These are phyloP conservation scores for Anaeramoeba flamelloides DNA, from an alignment of 78 protist genomes.

Conservation along the genomic window DNA sequence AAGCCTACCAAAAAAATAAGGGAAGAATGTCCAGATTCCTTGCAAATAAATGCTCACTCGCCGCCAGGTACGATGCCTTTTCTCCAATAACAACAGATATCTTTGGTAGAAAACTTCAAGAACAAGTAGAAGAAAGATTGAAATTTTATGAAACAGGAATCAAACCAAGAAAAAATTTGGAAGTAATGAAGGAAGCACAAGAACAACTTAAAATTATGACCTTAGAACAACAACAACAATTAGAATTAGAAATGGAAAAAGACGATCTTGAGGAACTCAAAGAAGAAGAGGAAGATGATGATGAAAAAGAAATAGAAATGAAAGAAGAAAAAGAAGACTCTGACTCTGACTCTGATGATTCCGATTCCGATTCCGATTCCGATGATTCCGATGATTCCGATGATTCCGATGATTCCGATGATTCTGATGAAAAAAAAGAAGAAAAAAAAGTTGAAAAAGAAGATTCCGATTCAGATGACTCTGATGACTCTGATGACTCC, in stretches of 20 bases:
- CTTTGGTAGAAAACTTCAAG: conserved; percentile 58
- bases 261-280: not conserved
- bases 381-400: too few species aligned
- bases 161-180: conserved; percentile 59
- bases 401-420: too few species aligned
- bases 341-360: too few species aligned
- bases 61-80: conserved; percentile 87
- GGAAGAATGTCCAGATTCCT: conserved; percentile 93
- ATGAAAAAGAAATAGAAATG: conserved; percentile 6
- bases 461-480: too few species aligned
- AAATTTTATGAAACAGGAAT: conserved; percentile 60
- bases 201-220: too few species aligned
- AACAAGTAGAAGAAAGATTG: conserved; percentile 79
- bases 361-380: too few species aligned
- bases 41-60: conserved; percentile 87
- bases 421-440: too few species aligned
- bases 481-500: too few species aligned
- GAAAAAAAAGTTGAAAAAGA: too few species aligned
- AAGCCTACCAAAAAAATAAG: conserved; percentile 69
- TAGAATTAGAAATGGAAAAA: too few species aligned
- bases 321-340: conserved; percentile 1
- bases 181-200: conserved; percentile 54
- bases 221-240: too few species aligned
- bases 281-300: conserved; percentile 15
- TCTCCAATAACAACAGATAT: conserved; percentile 16